phyloP scores from a whole-genome alignment of 2,329 filamentous ascomycete species.

The Fusarium citri region DNA sequence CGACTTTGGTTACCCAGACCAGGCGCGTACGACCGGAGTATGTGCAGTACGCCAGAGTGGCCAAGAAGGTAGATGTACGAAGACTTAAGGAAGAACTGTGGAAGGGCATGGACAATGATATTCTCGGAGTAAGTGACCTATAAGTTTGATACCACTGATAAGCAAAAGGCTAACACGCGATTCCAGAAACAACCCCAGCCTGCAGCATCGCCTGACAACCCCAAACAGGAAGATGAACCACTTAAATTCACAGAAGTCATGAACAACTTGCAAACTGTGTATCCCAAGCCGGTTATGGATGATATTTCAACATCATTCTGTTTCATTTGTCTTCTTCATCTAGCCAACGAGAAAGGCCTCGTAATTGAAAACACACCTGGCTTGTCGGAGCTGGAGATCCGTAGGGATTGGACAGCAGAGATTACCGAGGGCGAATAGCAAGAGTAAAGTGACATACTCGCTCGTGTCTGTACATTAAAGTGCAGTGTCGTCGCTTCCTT shows the following conservation, averaged over 20 bases:
- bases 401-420: constrained; percentile 71
- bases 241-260: constrained; percentile 93
- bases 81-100: constrained; percentile 77
- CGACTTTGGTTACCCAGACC: constrained; percentile 73
- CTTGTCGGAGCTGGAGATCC: constrained; percentile 69
- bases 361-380: constrained; percentile 74
- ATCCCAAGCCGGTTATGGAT: constrained; percentile 85
- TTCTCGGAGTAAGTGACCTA: constrained; percentile 59
- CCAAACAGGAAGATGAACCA: constrained; percentile 57
- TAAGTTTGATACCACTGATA: neutral
- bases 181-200: constrained; percentile 38
- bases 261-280: constrained; percentile 87
- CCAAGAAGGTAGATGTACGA: constrained; percentile 78
- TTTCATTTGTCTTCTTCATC: constrained; percentile 91
- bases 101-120: constrained; percentile 72
- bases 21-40: constrained; percentile 74
- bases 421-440: constrained; percentile 57
- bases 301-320: constrained; percentile 95
- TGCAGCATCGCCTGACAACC: constrained; percentile 44
- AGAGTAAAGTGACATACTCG: constrained; percentile 6
- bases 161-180: constrained; percentile 20
- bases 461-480: constrained; percentile 10
- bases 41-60: constrained; percentile 76
- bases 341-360: constrained; percentile 93
- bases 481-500: neutral